Percentiles rank a stretch among this genome's conserved stretches.
Conservation (phyloP, 495 filamentous ascomycete genomes). For the Lepidopterella palustris region DNA sequence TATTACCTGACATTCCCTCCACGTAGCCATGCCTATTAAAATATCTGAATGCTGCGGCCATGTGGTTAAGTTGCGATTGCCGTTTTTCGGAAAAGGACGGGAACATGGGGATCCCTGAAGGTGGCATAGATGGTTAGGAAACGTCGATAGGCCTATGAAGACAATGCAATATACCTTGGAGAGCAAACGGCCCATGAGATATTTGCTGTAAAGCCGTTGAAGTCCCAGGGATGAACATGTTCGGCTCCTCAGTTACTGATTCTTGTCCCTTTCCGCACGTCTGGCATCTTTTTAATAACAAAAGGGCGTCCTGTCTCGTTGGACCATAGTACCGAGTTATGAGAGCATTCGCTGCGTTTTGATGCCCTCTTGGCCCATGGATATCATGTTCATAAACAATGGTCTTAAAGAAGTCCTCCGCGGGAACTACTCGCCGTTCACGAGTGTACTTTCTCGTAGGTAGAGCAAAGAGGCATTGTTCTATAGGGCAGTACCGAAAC, state of each 20-base stretch:
- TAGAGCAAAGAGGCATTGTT: neutral
- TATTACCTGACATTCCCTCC: constrained; percentile 37
- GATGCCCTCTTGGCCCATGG: neutral
- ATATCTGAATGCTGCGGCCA: constrained; percentile 36
- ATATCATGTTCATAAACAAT: constrained; percentile 1
- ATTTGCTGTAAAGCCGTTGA: neutral
- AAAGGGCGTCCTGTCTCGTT: neutral
- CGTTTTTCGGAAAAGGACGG: constrained; percentile 35
- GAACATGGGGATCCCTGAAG: neutral
- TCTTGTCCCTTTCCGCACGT: neutral
- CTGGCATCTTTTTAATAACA: neutral
- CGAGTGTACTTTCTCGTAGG: neutral
- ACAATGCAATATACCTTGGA: neutral
- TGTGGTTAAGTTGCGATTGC: neutral
- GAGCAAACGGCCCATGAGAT: neutral
- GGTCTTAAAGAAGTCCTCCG: neutral
- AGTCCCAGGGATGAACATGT: neutral
- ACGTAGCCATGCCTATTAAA: constrained; percentile 31
- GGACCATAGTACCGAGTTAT: neutral
- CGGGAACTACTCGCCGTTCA: neutral
- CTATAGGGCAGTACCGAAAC: neutral
- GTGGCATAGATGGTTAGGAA: no score
- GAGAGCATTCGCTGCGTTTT: neutral
- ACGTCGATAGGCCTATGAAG: no score
- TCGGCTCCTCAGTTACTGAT: neutral